Conservation (phyloP, 768 basidiomycete genomes). For the Rubroboletus pulcherrimus region DNA sequence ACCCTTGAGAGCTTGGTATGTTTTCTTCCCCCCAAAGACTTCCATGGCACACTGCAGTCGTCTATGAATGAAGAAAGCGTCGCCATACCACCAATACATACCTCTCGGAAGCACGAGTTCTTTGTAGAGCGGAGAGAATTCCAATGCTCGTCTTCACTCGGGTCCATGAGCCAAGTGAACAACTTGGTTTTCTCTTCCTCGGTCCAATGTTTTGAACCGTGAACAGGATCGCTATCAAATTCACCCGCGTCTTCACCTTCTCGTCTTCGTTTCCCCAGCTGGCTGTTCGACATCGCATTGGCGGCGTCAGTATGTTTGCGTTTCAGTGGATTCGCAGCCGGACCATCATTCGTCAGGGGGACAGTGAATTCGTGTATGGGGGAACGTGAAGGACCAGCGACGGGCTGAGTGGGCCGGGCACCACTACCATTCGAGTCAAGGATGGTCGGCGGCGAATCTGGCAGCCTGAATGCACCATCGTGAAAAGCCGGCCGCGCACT, state of each 20-base stretch:
- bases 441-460: constrained; percentile 32
- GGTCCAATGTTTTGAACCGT: constrained; percentile 81
- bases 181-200: constrained; percentile 78
- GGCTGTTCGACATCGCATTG: constrained; percentile 16
- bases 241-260: constrained; percentile 28
- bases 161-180: constrained; percentile 76
- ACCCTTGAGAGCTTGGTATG: constrained; percentile 79
- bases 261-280: constrained; percentile 30
- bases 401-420: constrained; percentile 25
- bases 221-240: constrained; percentile 36
- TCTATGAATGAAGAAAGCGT: background rate
- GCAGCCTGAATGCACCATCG: constrained; percentile 26
- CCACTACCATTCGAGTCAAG: constrained; percentile 25
- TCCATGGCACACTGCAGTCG: constrained; percentile 57
- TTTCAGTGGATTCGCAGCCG: constrained; percentile 22
- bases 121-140: constrained; percentile 73
- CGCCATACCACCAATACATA: constrained; percentile 23
- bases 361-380: constrained; percentile 33
- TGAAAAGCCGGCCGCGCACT: constrained; percentile 32
- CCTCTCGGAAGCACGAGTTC: constrained; percentile 80
- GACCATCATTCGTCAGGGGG: constrained; percentile 26
- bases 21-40: constrained; percentile 73
- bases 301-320: constrained; percentile 49
- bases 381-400: constrained; percentile 29
- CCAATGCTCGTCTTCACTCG: constrained; percentile 72